A percentile compares a stretch with the other conserved stretches of the same genome.
Conservation (phyloP, 768 basidiomycete genomes). For the Tylopilus sp. region DNA sequence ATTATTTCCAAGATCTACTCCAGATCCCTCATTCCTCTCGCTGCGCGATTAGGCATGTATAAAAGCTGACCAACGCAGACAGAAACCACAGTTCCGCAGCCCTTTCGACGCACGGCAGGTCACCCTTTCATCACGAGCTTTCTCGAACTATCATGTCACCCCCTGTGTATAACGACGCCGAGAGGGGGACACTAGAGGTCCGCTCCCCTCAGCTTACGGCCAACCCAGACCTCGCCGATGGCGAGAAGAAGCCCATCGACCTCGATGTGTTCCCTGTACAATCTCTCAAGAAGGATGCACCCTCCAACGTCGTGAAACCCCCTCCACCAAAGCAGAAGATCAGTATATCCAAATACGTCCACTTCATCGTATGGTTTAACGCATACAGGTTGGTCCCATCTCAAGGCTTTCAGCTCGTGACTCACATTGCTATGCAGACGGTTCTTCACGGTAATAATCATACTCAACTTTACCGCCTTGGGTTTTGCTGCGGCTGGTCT, state of each 20-base stretch:
- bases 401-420: neutral
- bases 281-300: constrained; percentile 42
- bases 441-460: constrained; percentile 63
- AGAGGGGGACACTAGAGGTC: constrained; percentile 55
- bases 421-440: constrained; percentile 44
- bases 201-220: constrained; percentile 32
- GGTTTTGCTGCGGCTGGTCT: constrained; percentile 56
- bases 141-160: constrained; percentile 39
- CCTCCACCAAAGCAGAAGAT: constrained; percentile 43
- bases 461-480: constrained; percentile 58
- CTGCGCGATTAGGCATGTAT: constrained; percentile 10
- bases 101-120: constrained; percentile 7
- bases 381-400: constrained; percentile 56
- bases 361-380: constrained; percentile 73
- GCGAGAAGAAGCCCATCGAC: constrained; percentile 39
- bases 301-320: constrained; percentile 35
- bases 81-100: neutral
- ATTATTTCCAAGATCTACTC: constrained; percentile 19
- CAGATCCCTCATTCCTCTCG: constrained; percentile 10
- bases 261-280: constrained; percentile 31
- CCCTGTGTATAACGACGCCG: constrained; percentile 48
- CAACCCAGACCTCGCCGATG: constrained; percentile 30
- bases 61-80: constrained; percentile 16
- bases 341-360: constrained; percentile 57
- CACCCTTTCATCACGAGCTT: constrained; percentile 12